Conservation (phyloP, 2,329 filamentous ascomycete species). For the Ophiostoma pallidulum region DNA sequence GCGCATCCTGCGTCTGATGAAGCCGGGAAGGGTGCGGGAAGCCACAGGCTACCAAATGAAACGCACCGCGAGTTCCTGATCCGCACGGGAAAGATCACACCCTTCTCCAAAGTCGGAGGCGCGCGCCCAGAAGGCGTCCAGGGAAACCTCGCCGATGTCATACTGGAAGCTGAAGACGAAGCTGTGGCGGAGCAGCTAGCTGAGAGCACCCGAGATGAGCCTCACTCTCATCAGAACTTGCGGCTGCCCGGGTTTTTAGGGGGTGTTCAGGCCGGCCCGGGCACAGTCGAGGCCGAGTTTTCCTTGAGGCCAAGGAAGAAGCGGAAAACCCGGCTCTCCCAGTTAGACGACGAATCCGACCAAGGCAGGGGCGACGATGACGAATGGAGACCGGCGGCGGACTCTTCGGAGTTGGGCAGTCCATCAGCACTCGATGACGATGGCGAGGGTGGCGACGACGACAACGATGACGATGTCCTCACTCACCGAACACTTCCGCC, state of each 20-base stretch:
- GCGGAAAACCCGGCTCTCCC: constrained; percentile 27
- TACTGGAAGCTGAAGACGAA: constrained; percentile 77
- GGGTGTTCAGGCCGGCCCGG: constrained; percentile 22
- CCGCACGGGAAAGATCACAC: constrained; percentile 93
- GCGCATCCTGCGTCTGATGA: constrained; percentile 18
- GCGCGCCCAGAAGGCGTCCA: constrained; percentile 51
- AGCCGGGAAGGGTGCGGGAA: constrained; percentile 35
- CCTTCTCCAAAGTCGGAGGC: constrained; percentile 71
- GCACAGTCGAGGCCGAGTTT: constrained; percentile 41
- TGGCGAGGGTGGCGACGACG: constrained; percentile 3
- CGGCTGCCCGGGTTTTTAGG: constrained; percentile 63
- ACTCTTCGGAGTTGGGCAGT: constrained; percentile 17
- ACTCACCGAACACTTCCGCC: constrained; percentile 21
- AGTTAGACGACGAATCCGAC: constrained; percentile 7
- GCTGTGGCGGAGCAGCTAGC: constrained; percentile 41
- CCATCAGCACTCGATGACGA: constrained; percentile 16
- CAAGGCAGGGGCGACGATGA: constrained; percentile 37
- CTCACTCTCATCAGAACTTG: constrained; percentile 61
- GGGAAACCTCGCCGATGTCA: constrained; percentile 63
- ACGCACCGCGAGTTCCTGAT: constrained; percentile 83
- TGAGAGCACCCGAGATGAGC: constrained; percentile 34
- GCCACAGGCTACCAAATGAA: constrained; percentile 64
- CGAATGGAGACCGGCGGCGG: constrained; percentile 16
- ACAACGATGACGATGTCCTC: constrained; percentile 12
- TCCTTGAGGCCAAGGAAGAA: constrained; percentile 51